Base-by-base conservation (phyloP, 306 rosid species). In the Castanea sativa region DNA sequence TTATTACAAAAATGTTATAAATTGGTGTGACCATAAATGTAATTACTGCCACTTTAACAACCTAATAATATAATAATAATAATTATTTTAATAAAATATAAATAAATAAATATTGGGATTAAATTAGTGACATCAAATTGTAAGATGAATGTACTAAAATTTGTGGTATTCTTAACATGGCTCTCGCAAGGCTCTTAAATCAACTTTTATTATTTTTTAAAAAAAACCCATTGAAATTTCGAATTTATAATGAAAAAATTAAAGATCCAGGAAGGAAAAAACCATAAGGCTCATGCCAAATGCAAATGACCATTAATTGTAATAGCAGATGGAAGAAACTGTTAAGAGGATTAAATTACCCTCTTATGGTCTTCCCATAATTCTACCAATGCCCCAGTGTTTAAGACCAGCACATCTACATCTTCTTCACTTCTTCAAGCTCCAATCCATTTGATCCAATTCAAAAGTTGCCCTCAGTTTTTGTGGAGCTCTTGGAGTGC, bases 361-460 rank as follows among this genome's bases (percentile, higher is more conserved):
- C 93, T 87, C 90, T 89, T 5, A 89, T 81, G 76, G 95, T 94
- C 84, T 94, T 91, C 84, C 83, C 93, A 52, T 90, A 70, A 77
- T 85, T 94, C 98, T 97, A 92, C 97, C 97, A 92, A 69, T 92
- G 97, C 59, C 95, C 43, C 93, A 25, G 95, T 85, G 77, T 94
- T 94, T 21, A 94, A 86, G 70, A 94, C 84, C 49, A 94, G 33
- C 6, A 90, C 73, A 87, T 94, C 89, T 13, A 97, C 97, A 82
- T 89, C 86, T 77, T 38, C 79, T 91, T 97, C 98, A 92, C 71
- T 79, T 87, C 41, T 57, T 23, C 71, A 91, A 87, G 77, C 73
- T 76, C 97, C 94, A 94, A 86, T 92, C 98, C 97, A 94, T 89
- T 73, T 85, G 81, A 81, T 91, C 93, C 85, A 94, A 73, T 74